Conservation (phyloP, 768 basidiomycete species). For the Podaxis pistillaris region DNA sequence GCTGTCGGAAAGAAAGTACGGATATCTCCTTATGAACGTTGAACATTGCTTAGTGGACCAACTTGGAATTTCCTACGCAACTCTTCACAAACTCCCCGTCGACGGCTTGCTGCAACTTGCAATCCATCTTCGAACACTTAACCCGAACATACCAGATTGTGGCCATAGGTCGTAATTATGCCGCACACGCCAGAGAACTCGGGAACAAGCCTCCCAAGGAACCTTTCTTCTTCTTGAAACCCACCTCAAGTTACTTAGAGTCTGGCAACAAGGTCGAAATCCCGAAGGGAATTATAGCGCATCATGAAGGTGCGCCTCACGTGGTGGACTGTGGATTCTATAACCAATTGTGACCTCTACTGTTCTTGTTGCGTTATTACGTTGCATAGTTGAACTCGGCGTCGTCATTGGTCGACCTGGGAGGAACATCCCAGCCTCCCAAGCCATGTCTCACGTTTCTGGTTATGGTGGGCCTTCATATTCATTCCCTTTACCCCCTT, state of each 20-base stretch:
- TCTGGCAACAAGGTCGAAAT: constrained; percentile 84
- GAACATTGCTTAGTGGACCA: not conserved
- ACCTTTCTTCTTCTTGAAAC: constrained; percentile 99
- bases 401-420: constrained; percentile 92
- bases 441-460: constrained; percentile 78
- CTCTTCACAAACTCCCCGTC: not conserved
- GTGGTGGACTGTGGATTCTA: not conserved
- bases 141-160: constrained; percentile 65
- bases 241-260: constrained; percentile 83
- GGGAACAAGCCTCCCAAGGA: constrained; percentile 87
- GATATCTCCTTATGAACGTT: not conserved
- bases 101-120: not conserved
- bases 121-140: not conserved
- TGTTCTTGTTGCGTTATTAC: not conserved
- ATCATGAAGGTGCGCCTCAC: constrained; percentile 76
- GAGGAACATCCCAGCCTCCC: constrained; percentile 71
- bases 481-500: not conserved
- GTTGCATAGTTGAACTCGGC: constrained; percentile 81
- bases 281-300: constrained; percentile 77
- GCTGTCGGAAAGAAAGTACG: constrained; percentile 37
- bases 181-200: constrained; percentile 88
- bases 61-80: not conserved
- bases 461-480: constrained; percentile 73
- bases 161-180: constrained; percentile 94
- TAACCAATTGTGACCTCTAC: not conserved